Evolutionary conservation across 169 alveolate genomes (phyloP).

Genomic region (Plasmodium inui): DNA sequence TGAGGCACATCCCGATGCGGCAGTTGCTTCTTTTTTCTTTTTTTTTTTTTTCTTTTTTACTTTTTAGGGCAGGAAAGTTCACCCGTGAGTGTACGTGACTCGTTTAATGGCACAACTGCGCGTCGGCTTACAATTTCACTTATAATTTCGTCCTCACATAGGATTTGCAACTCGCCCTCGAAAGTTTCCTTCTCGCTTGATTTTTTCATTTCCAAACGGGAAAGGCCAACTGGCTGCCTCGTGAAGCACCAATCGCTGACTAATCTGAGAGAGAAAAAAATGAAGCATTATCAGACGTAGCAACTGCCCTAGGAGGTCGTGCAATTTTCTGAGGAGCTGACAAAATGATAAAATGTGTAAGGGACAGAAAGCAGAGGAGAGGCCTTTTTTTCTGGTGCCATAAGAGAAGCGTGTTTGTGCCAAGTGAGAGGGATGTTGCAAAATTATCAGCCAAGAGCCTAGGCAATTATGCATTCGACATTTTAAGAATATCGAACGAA

Average conservation of each 20-base stretch:
- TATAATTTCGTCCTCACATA: neutral
- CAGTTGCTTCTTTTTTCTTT: neutral
- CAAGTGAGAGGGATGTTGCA: constrained; percentile 17
- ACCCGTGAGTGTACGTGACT: neutral
- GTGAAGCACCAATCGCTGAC: neutral
- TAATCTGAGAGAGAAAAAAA: neutral
- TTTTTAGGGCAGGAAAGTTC: neutral
- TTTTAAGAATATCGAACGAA: constrained; percentile 38
- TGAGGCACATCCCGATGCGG: neutral
- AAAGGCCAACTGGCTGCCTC: neutral
- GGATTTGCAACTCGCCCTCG: neutral
- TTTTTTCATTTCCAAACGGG: neutral
- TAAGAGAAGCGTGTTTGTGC: constrained; percentile 22
- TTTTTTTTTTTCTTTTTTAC: neutral
- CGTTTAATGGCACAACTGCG: neutral
- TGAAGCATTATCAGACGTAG: neutral
- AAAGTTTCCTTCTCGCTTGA: too few species aligned
- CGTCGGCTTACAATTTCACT: neutral
- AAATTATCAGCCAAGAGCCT: constrained; percentile 58
- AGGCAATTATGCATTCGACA: constrained; percentile 61
- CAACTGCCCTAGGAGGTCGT: neutral
- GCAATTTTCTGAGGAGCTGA: neutral
- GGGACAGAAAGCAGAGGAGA: neutral
- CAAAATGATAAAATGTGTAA: constrained; percentile 22
- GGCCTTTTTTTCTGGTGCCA: neutral